Evolutionary conservation across 495 filamentous ascomycete species (phyloP), one percentile per base, ranked within the genome.

Genomic region (Penicillium dipodomyicola): DNA sequence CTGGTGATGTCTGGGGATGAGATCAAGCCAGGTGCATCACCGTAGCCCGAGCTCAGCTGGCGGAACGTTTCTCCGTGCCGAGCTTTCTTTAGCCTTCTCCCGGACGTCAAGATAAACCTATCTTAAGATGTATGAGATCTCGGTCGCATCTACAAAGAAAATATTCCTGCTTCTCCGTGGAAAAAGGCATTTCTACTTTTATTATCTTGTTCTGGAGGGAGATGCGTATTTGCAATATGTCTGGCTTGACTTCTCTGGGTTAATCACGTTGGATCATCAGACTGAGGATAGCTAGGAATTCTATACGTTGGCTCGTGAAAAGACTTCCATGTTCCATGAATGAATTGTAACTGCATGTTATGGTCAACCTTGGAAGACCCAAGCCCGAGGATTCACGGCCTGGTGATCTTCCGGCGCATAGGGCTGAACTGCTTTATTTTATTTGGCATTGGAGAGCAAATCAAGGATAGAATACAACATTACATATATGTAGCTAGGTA

Each of bases 11-110:
- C 30, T 52, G 61, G 27, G 17, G 45, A 57, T 61, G 60, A 54
- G 57, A 63, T 57, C 59, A 50, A 46, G 54, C 50, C 65, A 60
- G 63, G 64, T 71, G 64, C 67, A 72, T 73, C 71, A 74, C 65
- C 52, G 62, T 59, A 67, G 57, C 64, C 67, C 62, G 64, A 77
- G 74, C 74, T 77, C 67, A 74, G 74, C 71, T 74, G 74, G 72
- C 49, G 41, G 58, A 73, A 72, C 42, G 67, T 75, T 77, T 56
- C 56, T 74, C 74, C 74, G 63, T 29, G 12, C 37, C 67, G 58
- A 58, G 41, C 20, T 29, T 52, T 54, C 42, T 48, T 48, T 49
- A n/a, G 29, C 9, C 32, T 37, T 37, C 47, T 32, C n/a, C 45
- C 6, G 35, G 11, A 30, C 29, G 10, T 48, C 29, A n/a, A 17